phyloP scores from a whole-genome alignment of 495 filamentous ascomycete species.

The Podospora conica region DNA sequence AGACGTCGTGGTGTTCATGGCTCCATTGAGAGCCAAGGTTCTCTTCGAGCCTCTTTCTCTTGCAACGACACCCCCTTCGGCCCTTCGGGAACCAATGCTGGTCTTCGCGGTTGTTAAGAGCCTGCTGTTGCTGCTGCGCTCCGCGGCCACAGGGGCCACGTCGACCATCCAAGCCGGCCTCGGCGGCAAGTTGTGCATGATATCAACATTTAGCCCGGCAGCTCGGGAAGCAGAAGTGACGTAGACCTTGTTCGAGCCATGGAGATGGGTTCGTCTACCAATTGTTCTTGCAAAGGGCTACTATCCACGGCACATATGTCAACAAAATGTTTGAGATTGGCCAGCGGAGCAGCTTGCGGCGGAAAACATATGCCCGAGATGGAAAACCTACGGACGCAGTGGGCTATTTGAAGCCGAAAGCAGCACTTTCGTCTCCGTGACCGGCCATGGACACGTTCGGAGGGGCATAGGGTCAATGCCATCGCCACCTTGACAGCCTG shows the following conservation, averaged over 20 bases:
- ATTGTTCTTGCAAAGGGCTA: slow-evolving; percentile 21
- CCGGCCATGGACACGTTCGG: too few species aligned
- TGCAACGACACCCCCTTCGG: slow-evolving; percentile 20
- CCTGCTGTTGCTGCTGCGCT: neutral
- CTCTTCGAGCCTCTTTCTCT: slow-evolving; percentile 18
- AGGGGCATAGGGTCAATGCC: too few species aligned
- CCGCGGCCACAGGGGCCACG: slow-evolving; percentile 16
- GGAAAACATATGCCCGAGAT: slow-evolving; percentile 26
- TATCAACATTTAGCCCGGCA: slow-evolving; percentile 6
- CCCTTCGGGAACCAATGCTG: slow-evolving; percentile 19
- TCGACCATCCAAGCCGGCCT: slow-evolving; percentile 27
- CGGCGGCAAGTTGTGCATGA: slow-evolving; percentile 12
- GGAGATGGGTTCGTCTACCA: slow-evolving; percentile 25
- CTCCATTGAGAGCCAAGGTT: neutral
- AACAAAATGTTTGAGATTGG: neutral
- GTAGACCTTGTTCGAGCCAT: slow-evolving; percentile 10
- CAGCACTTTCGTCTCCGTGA: neutral
- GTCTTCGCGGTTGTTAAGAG: slow-evolving; percentile 24
- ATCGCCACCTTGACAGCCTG: too few species aligned
- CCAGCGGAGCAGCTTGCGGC: slow-evolving; percentile 11
- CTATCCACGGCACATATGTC: slow-evolving; percentile 13
- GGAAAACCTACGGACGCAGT: slow-evolving; percentile 9
- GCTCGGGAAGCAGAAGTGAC: slow-evolving; percentile 17
- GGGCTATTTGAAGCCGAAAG: neutral
- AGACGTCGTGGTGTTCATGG: neutral